A percentile compares a stretch with the other conserved stretches of the same genome.
Conservation (phyloP, 2,329 filamentous ascomycete species). For the Clarireedia hainanense region DNA sequence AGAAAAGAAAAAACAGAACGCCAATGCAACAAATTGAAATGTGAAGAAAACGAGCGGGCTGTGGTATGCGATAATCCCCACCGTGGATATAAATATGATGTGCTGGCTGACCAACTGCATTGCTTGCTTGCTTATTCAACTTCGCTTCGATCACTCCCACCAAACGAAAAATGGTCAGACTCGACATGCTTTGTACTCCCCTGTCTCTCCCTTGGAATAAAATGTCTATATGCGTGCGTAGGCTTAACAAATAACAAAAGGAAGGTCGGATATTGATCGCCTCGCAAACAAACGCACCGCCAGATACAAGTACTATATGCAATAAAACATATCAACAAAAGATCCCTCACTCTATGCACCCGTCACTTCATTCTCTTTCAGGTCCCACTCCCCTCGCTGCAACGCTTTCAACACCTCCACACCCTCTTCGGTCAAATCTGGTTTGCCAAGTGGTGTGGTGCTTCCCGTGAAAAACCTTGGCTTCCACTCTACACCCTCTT, state of each 20-base stretch:
- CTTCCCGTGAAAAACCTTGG: slow-evolving; percentile 78
- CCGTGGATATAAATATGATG: too few relatives aligned
- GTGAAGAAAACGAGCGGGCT: too few relatives aligned
- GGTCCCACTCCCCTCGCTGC: slow-evolving; percentile 36
- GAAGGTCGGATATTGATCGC: not conserved
- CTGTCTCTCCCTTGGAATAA: too few relatives aligned
- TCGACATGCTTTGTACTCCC: too few relatives aligned
- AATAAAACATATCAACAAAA: not conserved
- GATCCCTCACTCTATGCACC: slow-evolving; percentile 1
- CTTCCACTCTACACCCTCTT: slow-evolving; percentile 60
- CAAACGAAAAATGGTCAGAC: too few relatives aligned
- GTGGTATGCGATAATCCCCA: too few relatives aligned
- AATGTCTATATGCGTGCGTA: not conserved
- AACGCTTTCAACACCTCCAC: slow-evolving; percentile 46
- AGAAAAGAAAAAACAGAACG: too few relatives aligned
- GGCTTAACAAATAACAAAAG: not conserved
- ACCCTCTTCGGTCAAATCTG: slow-evolving; percentile 57
- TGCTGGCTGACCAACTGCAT: too few relatives aligned
- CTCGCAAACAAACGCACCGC: not conserved
- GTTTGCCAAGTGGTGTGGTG: slow-evolving; percentile 51
- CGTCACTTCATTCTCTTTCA: slow-evolving; percentile 21
- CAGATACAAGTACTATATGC: not conserved
- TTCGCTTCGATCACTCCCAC: too few relatives aligned
- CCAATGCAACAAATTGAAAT: too few relatives aligned
- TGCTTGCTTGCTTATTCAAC: too few relatives aligned